A percentile compares a stretch with the other conserved stretches of the same genome.
Evolutionary conservation across 805 yeast species (phyloP).

Genomic region (Ogataea dorogensis): DNA sequence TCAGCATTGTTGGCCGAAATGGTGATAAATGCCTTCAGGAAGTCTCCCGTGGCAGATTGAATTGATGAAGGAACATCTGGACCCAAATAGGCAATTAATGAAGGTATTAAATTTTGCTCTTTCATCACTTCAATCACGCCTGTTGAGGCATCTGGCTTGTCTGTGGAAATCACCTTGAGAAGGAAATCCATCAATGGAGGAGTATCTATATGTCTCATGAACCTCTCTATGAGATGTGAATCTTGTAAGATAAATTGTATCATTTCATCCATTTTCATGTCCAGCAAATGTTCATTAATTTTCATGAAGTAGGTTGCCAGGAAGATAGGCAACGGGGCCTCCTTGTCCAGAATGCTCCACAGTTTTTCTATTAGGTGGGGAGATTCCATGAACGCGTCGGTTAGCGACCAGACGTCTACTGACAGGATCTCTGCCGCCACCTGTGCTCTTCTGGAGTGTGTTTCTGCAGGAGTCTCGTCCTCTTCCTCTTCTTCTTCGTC

Average conservation of each 20-base stretch:
- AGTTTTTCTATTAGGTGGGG: slow-evolving; percentile 60
- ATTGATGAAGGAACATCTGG: slow-evolving; percentile 67
- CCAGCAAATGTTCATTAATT: slow-evolving; percentile 84
- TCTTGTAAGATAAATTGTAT: slow-evolving; percentile 67
- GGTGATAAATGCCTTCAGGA: slow-evolving; percentile 88
- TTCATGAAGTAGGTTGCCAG: slow-evolving; percentile 88
- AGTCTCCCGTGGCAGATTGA: slow-evolving; percentile 94
- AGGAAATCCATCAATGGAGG: slow-evolving; percentile 94
- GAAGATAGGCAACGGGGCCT: slow-evolving; percentile 65
- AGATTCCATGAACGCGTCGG: slow-evolving; percentile 84
- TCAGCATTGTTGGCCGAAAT: slow-evolving; percentile 91
- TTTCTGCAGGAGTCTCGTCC: slow-evolving; percentile 36
- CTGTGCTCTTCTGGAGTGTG: slow-evolving; percentile 47
- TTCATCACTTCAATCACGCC: slow-evolving; percentile 79
- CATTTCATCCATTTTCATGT: slow-evolving; percentile 84
- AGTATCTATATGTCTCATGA: slow-evolving; percentile 82
- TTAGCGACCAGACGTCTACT: slow-evolving; percentile 91
- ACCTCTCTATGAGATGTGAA: slow-evolving; percentile 69
- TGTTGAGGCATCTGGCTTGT: slow-evolving; percentile 84
- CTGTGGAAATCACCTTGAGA: slow-evolving; percentile 86
- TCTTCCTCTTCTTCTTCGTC: slow-evolving; percentile 31
- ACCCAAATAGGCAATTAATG: slow-evolving; percentile 65
- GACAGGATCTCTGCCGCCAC: slow-evolving; percentile 86
- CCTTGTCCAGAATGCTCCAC: slow-evolving; percentile 77
- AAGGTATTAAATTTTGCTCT: slow-evolving; percentile 69